Evolutionary conservation across 1,284 basidiomycete species (phyloP), one percentile per base, ranked within the genome.

Genomic region (Rhodotorula sp.): DNA sequence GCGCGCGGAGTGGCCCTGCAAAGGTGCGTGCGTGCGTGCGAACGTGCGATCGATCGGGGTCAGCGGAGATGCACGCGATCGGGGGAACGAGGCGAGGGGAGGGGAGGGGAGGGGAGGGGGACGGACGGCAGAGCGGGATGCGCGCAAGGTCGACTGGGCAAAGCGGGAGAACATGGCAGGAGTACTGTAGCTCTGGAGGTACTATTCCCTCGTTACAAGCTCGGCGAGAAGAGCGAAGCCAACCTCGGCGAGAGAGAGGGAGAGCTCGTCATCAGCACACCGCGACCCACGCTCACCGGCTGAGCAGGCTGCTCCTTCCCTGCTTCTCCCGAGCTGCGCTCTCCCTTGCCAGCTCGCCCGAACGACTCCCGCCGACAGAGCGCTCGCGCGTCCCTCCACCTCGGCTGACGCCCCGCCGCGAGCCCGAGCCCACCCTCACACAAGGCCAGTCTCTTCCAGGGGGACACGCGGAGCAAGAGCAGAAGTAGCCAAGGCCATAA

Each of bases 81-180:
- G 59, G 22, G 48, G 22, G 5, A 51, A 41, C 34, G 29, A 19
- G 41, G 60, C 46, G n/a, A 57, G 39, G 44, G 55, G 22, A 37
- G 22, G 19, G 37, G 51, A 22, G 34, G 32, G 34, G 17, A 21
- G 13, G 32, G 29, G 51, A 51, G 51, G 8, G 51, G 15, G 51
- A 51, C 50, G 50, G 13, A 51, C 50, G 50, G 50, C 50, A 13
- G 50, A 51, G 50, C 50, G 50, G n/a, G 50, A 51, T 6, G 50
- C 27, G 27, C 57, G 21, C 29, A 46, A n/a, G 37, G 41, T 32
- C 17, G 34, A 2, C 29, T 54, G 55, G 3, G 63, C 60, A 17
- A 61, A 39, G 29, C 69, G 64, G 37, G 41, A 29, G 53, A 67
- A 67, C 69, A 67, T 71, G 15, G 54, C 22, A 27, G 25, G n/a